These are phyloP conservation scores for Metarhizium rileyi DNA, from an alignment of 2,329 filamentous ascomycete species.

Conservation along the genomic window DNA sequence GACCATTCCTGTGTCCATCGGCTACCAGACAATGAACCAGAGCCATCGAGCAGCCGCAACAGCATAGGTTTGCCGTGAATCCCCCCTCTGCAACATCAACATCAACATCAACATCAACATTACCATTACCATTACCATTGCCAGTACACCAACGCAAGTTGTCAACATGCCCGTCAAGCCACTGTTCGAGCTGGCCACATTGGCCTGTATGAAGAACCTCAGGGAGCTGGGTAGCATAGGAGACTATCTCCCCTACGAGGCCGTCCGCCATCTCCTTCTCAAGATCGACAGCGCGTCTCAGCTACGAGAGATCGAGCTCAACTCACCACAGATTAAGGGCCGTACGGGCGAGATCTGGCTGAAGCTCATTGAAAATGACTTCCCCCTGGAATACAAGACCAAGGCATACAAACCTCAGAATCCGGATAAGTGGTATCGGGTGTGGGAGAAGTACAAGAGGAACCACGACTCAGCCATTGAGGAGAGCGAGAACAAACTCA, in stretches of 20 bases:
- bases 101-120: background rate
- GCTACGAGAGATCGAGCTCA: conserved; percentile 62
- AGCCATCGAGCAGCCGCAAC: background rate
- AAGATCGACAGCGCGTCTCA: conserved; percentile 65
- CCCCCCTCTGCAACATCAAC: no score
- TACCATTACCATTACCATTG: background rate
- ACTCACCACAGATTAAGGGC: conserved; percentile 66
- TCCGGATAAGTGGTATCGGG: conserved; percentile 62
- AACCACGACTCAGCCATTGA: conserved; percentile 48
- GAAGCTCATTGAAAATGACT: conserved; percentile 67
- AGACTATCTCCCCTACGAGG: conserved; percentile 54
- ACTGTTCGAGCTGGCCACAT: conserved; percentile 40
- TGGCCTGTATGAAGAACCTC: conserved; percentile 43
- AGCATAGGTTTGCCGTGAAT: background rate
- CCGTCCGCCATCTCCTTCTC: conserved; percentile 55
- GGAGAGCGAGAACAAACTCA: conserved; percentile 50
- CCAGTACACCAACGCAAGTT: background rate
- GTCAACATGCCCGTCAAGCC: conserved; percentile 35
- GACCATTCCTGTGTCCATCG: no score
- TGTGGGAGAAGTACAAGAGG: conserved; percentile 61
- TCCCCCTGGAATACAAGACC: conserved; percentile 51
- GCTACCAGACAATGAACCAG: background rate
- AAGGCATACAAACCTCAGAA: conserved; percentile 57
- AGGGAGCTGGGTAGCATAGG: conserved; percentile 58
- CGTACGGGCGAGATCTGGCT: conserved; percentile 67